phyloP scores from a whole-genome alignment of 2,329 filamentous ascomycete species.

The Colletotrichum destructivum region DNA sequence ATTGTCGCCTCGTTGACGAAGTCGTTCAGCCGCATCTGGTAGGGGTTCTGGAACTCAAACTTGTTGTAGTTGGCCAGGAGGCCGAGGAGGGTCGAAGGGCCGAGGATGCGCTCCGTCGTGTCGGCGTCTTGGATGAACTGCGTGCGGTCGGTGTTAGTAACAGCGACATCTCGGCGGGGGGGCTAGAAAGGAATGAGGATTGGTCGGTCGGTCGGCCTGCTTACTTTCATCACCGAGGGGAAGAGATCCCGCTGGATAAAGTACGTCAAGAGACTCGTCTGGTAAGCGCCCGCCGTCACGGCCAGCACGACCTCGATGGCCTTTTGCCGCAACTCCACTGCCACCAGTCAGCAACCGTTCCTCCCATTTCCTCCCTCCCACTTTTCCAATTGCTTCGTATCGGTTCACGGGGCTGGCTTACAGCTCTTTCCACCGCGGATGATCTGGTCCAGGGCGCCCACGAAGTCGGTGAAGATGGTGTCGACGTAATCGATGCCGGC shows the following conservation, averaged over 20 bases:
- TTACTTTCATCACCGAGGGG: constrained; percentile 92
- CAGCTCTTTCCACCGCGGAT: constrained; percentile 82
- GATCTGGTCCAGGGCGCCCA: constrained; percentile 83
- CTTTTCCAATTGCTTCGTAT: not conserved
- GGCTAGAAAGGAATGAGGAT: not conserved
- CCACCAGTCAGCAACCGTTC: constrained; percentile 46
- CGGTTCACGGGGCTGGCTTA: constrained; percentile 59
- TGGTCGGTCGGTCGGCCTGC: constrained; percentile 35
- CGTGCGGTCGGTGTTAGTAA: constrained; percentile 50
- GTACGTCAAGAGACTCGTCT: constrained; percentile 94
- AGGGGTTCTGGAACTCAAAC: constrained; percentile 98
- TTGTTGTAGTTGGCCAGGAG: constrained; percentile 98
- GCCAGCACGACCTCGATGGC: constrained; percentile 87
- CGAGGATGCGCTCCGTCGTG: constrained; percentile 72
- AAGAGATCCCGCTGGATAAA: constrained; percentile 96
- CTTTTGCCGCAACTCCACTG: constrained; percentile 82
- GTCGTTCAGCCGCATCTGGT: constrained; percentile 90
- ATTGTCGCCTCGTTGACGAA: constrained; percentile 95
- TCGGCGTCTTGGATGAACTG: constrained; percentile 88
- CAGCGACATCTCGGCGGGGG: not conserved
- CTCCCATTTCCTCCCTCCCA: not conserved
- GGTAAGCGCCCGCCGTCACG: constrained; percentile 93
- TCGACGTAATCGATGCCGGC: constrained; percentile 93
- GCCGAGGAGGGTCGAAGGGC: constrained; percentile 87
- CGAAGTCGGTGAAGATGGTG: constrained; percentile 88